Evolutionary conservation across 2,329 filamentous ascomycete genomes (phyloP).

Genomic region (Malbranchea cinnamomea): DNA sequence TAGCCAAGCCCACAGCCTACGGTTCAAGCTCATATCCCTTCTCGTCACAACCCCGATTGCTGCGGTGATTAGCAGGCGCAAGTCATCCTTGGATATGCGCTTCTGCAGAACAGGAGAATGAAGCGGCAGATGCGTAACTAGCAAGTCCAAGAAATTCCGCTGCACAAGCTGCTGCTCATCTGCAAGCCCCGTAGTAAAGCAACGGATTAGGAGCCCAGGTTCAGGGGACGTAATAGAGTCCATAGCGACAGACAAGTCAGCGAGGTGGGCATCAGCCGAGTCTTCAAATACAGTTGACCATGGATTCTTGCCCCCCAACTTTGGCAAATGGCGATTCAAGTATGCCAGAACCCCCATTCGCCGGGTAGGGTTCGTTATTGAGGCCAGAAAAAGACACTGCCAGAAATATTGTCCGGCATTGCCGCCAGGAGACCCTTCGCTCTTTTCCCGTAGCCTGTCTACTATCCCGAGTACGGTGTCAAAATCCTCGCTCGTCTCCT

Average conservation of each 20-base stretch:
- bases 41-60: constrained; percentile 77
- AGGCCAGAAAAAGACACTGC: constrained; percentile 92
- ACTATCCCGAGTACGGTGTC: constrained; percentile 69
- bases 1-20: constrained; percentile 91
- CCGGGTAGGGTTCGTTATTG: constrained; percentile 75
- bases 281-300: constrained; percentile 18
- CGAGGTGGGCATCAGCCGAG: constrained; percentile 13
- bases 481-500: constrained; percentile 95
- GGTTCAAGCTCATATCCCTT: constrained; percentile 91
- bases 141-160: constrained; percentile 78
- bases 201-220: constrained; percentile 75
- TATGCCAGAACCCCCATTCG: constrained; percentile 81
- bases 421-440: constrained; percentile 35
- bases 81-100: constrained; percentile 55
- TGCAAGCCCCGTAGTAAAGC: constrained; percentile 75
- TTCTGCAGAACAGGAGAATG: constrained; percentile 67
- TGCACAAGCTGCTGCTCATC: constrained; percentile 88
- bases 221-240: constrained; percentile 53
- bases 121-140: constrained; percentile 80
- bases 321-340: constrained; percentile 63
- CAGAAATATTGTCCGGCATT: constrained; percentile 70
- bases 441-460: constrained; percentile 55
- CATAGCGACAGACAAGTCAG: constrained; percentile 23
- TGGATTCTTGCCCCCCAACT: constrained; percentile 37
- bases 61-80: constrained; percentile 67